Conservation (phyloP, 2,329 filamentous ascomycete genomes). For the Trematosphaeria pertusa region DNA sequence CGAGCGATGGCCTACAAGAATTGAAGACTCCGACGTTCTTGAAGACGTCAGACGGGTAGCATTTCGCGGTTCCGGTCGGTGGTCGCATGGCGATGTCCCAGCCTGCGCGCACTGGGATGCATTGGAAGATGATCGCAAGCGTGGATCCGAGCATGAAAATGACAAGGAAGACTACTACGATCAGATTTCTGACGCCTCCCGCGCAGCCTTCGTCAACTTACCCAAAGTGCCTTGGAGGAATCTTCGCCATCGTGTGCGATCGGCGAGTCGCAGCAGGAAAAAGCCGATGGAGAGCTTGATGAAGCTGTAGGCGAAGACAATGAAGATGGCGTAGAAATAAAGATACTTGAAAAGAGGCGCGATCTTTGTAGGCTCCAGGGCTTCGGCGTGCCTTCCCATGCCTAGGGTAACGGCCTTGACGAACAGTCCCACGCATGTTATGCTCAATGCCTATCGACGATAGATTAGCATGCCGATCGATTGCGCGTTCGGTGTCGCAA, state of each 20-base stretch:
- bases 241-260: conserved; percentile 37
- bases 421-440: conserved; percentile 24
- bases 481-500: too few species aligned
- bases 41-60: conserved; percentile 49
- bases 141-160: conserved; percentile 35
- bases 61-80: conserved; percentile 26
- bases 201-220: conserved; percentile 33
- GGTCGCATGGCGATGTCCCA: conserved; percentile 49
- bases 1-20: conserved; percentile 36
- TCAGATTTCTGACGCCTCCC: conserved; percentile 12
- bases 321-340: conserved; percentile 55
- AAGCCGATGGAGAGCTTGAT: conserved; percentile 59
- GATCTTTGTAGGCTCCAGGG: conserved; percentile 34
- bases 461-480: too few species aligned
- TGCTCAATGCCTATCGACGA: conserved; percentile 18
- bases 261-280: conserved; percentile 55
- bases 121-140: conserved; percentile 34
- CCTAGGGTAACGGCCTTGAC: conserved; percentile 44
- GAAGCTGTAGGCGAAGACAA: conserved; percentile 52
- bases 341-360: conserved; percentile 48
- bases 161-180: conserved; percentile 25
- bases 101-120: conserved; percentile 50
- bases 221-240: conserved; percentile 53
- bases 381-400: conserved; percentile 55
- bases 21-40: conserved; percentile 56